Conservation (phyloP, 306 rosid species). For the Alnus rubra region DNA sequence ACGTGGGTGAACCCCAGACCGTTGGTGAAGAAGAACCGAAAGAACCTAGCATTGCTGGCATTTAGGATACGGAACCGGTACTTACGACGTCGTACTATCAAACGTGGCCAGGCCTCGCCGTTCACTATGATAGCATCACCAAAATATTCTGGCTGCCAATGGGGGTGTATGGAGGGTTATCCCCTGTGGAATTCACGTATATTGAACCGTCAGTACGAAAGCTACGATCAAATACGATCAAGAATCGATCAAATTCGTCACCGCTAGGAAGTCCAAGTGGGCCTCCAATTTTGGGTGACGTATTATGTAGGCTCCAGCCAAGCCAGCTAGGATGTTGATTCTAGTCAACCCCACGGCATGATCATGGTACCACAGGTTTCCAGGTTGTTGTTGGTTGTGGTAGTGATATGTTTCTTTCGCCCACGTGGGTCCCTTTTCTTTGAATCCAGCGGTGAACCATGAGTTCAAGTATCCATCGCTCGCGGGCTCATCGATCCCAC, state of each 20-base stretch:
- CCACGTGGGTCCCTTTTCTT: conserved; percentile 38
- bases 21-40: conserved; percentile 44
- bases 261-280: conserved; percentile 37
- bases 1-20: conserved; percentile 42
- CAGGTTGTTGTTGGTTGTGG: conserved; percentile 47
- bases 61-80: conserved; percentile 53
- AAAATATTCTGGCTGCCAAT: conserved; percentile 59
- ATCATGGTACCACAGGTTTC: conserved; percentile 59
- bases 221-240: conserved; percentile 46
- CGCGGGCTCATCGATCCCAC: conserved; percentile 39
- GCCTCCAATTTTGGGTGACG: conserved; percentile 32
- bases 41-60: conserved; percentile 52
- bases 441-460: conserved; percentile 50
- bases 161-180: conserved; percentile 58
- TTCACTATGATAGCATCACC: conserved; percentile 39
- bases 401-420: conserved; percentile 35
- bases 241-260: conserved; percentile 39
- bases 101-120: conserved; percentile 29
- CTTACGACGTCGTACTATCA: conserved; percentile 49
- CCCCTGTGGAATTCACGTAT: conserved; percentile 43
- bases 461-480: conserved; percentile 47
- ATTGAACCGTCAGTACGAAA: conserved; percentile 45
- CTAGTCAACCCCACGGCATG: conserved; percentile 53
- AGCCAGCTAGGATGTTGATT: conserved; percentile 42
- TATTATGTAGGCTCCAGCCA: conserved; percentile 44